Conservation (phyloP, 805 yeast species). For the Teunomyces pallodes region DNA sequence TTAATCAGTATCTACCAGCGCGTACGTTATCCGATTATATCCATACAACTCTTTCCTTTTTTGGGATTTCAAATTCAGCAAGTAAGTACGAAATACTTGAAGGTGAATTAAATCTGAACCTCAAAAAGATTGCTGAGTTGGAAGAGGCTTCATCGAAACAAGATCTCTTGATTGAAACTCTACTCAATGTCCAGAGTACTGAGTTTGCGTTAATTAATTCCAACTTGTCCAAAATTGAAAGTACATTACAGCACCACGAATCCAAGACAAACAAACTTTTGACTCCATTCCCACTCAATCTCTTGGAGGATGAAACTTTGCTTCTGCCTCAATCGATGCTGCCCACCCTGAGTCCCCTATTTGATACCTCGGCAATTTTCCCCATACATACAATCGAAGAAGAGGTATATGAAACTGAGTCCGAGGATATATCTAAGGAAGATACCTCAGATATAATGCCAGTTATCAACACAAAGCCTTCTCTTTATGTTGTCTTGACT, state of each 20-base stretch:
- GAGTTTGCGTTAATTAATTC: slow-evolving; percentile 10
- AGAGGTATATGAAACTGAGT: not conserved
- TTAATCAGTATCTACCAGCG: not conserved
- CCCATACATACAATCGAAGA: slow-evolving; percentile 2
- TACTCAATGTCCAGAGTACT: slow-evolving; percentile 9
- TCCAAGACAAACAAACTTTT: not conserved
- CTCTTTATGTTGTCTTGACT: not conserved
- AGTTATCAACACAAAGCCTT: not conserved
- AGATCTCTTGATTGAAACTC: slow-evolving; percentile 9
- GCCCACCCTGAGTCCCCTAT: not conserved
- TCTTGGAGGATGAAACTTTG: not conserved
- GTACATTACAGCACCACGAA: not conserved
- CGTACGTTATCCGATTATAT: not conserved
- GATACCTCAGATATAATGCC: not conserved
- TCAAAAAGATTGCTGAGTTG: slow-evolving; percentile 8
- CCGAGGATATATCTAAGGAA: not conserved
- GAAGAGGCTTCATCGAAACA: slow-evolving; percentile 9
- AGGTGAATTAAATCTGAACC: slow-evolving; percentile 1
- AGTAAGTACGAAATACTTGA: slow-evolving; percentile 1
- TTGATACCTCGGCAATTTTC: not conserved
- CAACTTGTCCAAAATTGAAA: slow-evolving; percentile 10
- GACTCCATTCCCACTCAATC: slow-evolving; percentile 3
- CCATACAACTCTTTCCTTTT: not conserved
- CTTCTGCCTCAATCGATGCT: not conserved
- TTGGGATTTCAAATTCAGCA: not conserved